Conservation (phyloP, 2,329 filamentous ascomycete species). For the Aspergillus ruber region DNA sequence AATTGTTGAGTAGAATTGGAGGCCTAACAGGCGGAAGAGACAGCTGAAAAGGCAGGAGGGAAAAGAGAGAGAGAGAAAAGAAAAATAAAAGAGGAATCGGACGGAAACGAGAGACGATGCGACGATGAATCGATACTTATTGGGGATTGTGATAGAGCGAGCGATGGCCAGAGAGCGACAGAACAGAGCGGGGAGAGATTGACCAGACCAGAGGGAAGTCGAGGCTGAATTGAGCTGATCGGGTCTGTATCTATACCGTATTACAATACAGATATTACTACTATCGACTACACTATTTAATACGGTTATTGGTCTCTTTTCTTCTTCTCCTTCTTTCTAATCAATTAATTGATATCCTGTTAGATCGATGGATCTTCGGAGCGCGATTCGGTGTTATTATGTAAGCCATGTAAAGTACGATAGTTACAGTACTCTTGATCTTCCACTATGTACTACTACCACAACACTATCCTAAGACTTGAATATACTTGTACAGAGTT, state of each 20-base stretch:
- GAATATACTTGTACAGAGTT: too few species aligned
- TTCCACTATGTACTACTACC: too few species aligned
- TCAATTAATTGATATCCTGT: neutral
- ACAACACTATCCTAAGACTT: too few species aligned
- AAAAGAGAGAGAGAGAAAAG: constrained; percentile 14
- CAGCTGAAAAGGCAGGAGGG: constrained; percentile 10
- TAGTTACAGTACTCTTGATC: too few species aligned
- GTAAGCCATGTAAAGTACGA: too few species aligned
- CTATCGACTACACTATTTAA: neutral
- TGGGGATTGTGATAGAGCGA: too few species aligned
- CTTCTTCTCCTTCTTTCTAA: constrained; percentile 1
- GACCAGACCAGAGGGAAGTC: neutral
- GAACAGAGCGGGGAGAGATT: constrained; percentile 5
- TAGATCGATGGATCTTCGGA: too few species aligned
- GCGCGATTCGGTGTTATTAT: too few species aligned
- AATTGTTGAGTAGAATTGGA: too few species aligned
- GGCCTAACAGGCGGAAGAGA: neutral
- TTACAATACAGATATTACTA: too few species aligned
- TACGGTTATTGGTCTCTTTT: constrained; percentile 1
- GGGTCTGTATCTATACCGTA: constrained; percentile 1
- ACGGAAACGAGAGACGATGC: constrained; percentile 12
- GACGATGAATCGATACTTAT: constrained; percentile 13
- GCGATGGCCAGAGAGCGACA: too few species aligned
- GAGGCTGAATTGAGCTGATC: neutral
- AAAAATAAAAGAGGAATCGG: constrained; percentile 14